Evolutionary conservation across 1,139 yeast genomes (phyloP), one percentile per base, ranked within the genome.

Genomic region (Spathaspora sp.): DNA sequence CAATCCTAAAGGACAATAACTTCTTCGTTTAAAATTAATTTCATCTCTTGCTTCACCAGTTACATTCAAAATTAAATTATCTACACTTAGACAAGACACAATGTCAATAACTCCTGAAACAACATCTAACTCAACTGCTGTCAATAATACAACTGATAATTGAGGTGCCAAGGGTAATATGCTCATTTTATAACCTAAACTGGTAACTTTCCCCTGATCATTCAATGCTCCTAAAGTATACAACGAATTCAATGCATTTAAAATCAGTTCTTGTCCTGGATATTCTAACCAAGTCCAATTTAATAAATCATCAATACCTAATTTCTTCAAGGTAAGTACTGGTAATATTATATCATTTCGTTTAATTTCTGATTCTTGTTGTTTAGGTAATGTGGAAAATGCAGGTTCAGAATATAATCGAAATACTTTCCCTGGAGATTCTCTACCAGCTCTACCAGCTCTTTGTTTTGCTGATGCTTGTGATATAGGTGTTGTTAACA

Each of bases 381-480:
- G 95, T 45, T 74, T 71, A 0, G 88, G 84, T 39, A 95, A 68
- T 47, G 63, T 54, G 4, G 53, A 45, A 57, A 80, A 93, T 42
- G 87, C 84, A 2, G 68, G 63, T 58, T 91, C 98, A 47, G 87
- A 83, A 62, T 86, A 95, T 34, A 93, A 68, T 50, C 99, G 72
- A 64, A 78, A 93, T 37, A 95, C 90, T 63, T 91, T 93, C 44
- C 99, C 99, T 3, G 66, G 63, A 38, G 87, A 82, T 69, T 93
- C 98, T 81, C 99, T 89, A 55, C 99, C 99, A 24, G 99, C 99
- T 76, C 99, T 88, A 64, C 99, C 99, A 48, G 95, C 85, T 67
- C 99, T 77, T 70, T 93, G 99, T 39, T 86, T 81, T 0, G 99
- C 99, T 38, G 96, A 87, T 0, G 98, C 96, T 59, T 88, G 90